Base-by-base conservation (phyloP, 805 yeast genomes). In the Candida ulmi region DNA sequence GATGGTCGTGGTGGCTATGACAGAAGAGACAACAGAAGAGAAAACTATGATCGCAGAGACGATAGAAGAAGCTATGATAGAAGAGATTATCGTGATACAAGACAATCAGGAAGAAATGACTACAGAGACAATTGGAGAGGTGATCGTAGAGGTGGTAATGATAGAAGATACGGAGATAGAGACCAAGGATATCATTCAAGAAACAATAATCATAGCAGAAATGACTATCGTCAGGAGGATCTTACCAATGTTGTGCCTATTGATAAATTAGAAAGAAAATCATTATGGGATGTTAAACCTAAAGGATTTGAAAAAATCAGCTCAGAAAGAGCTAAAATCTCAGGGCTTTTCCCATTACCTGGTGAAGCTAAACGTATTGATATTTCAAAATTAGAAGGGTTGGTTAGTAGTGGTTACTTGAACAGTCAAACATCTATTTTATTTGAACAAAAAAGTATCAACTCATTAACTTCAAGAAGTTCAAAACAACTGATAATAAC, bases 281-380 rank as follows among this genome's bases (percentile, higher is more conserved):
- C 86, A 0, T 62, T 68, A 36, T 87, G 95, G 95, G 93, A 86
- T 37, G 63, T 74, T 18, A 69, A 71, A 26, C 88, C 95, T 1
- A 67, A 68, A 44, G 91, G 87, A 0, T 83, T 83, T 55, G 93
- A 85, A 52, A 72, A 74, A 7, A 78, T 83, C 1, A 72, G 84
- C 2, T 83, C 93, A 0, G 85, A 80, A 44, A 68, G 82, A 43
- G 95, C 93, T 6, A 88, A 87, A 51, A 62, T 83, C 15, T 74
- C 87, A 2, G 95, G 95, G 0, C 58, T 85, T 2, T 88, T 87
- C 51, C 87, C 90, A 2, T 65, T 75, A 15, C 91, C 93, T 1
- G 88, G 88, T 4, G 71, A 68, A 46, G 78, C 78, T 0, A 57
- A 51, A 42, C 52, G 51, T 15, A 41, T 62, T 23, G 65, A 62